Evolutionary conservation across 2,329 filamentous ascomycete species (phyloP).

Genomic region (Cyphellophora attinorum): DNA sequence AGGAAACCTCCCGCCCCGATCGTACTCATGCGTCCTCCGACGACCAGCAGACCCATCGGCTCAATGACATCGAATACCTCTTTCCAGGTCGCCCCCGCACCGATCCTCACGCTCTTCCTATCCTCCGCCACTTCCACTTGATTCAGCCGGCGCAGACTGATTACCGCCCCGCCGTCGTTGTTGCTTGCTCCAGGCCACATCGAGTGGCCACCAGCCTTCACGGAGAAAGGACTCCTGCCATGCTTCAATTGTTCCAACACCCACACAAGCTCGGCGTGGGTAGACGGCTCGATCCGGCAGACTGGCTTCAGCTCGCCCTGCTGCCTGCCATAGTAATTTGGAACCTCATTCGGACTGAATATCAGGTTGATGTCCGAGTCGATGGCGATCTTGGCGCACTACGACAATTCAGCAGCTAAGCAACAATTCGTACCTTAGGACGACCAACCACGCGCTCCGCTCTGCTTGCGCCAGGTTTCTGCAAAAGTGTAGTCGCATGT

Average conservation of each 20-base stretch:
- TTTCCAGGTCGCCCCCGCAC: constrained; percentile 23
- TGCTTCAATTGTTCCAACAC: neutral
- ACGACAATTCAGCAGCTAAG: no score
- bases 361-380: no score
- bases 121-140: constrained; percentile 15
- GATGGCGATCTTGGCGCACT: neutral
- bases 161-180: constrained; percentile 23
- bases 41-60: constrained; percentile 12
- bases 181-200: constrained; percentile 22
- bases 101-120: constrained; percentile 15
- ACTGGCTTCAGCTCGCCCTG: neutral
- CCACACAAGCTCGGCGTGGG: neutral
- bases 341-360: constrained; percentile 3
- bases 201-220: constrained; percentile 21
- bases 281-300: neutral
- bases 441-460: no score
- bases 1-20: constrained; percentile 20
- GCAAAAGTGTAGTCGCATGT: no score
- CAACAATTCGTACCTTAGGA: no score
- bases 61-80: constrained; percentile 25
- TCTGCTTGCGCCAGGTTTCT: no score
- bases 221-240: constrained; percentile 14
- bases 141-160: constrained; percentile 20
- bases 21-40: constrained; percentile 17
- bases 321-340: neutral